A percentile compares a stretch with the other conserved stretches of the same genome.
These are phyloP conservation scores for Penicillium griseofulvum DNA, from an alignment of 2,329 filamentous ascomycete genomes.

Conservation along the genomic window DNA sequence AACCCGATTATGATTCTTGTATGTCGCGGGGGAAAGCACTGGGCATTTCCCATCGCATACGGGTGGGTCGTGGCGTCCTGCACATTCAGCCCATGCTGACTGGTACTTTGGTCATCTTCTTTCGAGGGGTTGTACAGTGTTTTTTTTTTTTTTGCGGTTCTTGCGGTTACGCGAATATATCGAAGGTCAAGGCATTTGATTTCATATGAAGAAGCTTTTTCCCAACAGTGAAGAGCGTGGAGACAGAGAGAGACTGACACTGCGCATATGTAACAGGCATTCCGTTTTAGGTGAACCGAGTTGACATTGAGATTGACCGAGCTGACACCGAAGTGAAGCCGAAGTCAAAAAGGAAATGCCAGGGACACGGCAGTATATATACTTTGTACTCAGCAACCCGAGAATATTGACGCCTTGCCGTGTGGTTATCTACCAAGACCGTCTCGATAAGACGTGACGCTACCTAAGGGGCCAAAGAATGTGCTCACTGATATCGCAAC, in stretches of 20 bases:
- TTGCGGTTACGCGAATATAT: conserved; percentile 18
- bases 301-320: not conserved
- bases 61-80: conserved; percentile 11
- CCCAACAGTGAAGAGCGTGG: conserved; percentile 11
- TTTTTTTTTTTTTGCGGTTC: conserved; percentile 23
- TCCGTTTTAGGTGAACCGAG: not conserved
- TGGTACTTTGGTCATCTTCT: conserved; percentile 7
- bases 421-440: conserved; percentile 23
- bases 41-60: not conserved
- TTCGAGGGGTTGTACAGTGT: not conserved
- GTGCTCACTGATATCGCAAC: conserved; percentile 5
- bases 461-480: conserved; percentile 10
- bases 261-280: conserved; percentile 10
- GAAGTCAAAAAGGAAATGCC: not conserved
- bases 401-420: conserved; percentile 2
- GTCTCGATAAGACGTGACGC: conserved; percentile 28
- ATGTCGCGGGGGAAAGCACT: not conserved
- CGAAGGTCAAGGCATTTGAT: conserved; percentile 5
- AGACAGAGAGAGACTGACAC: conserved; percentile 11
- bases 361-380: conserved; percentile 14
- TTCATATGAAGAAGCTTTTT: conserved; percentile 12
- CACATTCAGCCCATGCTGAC: conserved; percentile 8
- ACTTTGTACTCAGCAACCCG: not conserved
- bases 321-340: not conserved
- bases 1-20: not conserved